These are phyloP conservation scores for Hypoxylon fuscum DNA, from an alignment of 495 filamentous ascomycete species.

Conservation along the genomic window DNA sequence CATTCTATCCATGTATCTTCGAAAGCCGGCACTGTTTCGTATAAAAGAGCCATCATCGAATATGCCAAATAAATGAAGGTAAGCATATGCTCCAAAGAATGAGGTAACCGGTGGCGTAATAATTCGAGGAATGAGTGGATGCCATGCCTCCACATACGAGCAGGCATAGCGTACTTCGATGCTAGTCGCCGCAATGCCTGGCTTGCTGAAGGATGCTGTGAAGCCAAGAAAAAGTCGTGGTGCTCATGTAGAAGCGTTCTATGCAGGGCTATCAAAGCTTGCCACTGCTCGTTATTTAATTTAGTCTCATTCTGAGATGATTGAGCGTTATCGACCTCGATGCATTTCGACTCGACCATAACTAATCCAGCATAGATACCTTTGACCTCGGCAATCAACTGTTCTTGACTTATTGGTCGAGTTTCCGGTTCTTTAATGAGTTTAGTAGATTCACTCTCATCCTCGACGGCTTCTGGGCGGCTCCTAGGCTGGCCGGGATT, in stretches of 20 bases:
- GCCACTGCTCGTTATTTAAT: conserved; percentile 70
- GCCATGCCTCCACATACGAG: conserved; percentile 84
- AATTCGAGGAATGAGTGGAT: conserved; percentile 84
- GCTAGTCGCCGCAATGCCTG: conserved; percentile 67
- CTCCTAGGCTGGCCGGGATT: conserved; percentile 11
- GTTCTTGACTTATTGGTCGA: conserved; percentile 69
- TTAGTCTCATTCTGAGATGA: conserved; percentile 50
- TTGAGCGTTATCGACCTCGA: conserved; percentile 71
- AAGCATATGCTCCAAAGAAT: conserved; percentile 79
- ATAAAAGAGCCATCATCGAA: conserved; percentile 74
- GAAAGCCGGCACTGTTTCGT: conserved; percentile 75
- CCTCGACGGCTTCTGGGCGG: conserved; percentile 27
- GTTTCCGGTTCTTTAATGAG: conserved; percentile 55
- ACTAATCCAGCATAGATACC: conserved; percentile 76
- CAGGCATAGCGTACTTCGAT: conserved; percentile 81
- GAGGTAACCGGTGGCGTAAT: conserved; percentile 72
- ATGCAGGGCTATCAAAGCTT: conserved; percentile 75
- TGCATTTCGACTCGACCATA: conserved; percentile 78
- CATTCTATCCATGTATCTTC: conserved; percentile 87
- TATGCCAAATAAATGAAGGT: conserved; percentile 84
- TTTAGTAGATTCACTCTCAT: conserved; percentile 26
- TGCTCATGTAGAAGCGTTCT: conserved; percentile 78
- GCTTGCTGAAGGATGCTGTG: conserved; percentile 76
- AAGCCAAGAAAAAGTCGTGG: conserved; percentile 83
- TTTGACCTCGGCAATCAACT: conserved; percentile 70